These are phyloP conservation scores for Ilyonectria destructans DNA, from an alignment of 2,329 filamentous ascomycete genomes.

Conservation along the genomic window DNA sequence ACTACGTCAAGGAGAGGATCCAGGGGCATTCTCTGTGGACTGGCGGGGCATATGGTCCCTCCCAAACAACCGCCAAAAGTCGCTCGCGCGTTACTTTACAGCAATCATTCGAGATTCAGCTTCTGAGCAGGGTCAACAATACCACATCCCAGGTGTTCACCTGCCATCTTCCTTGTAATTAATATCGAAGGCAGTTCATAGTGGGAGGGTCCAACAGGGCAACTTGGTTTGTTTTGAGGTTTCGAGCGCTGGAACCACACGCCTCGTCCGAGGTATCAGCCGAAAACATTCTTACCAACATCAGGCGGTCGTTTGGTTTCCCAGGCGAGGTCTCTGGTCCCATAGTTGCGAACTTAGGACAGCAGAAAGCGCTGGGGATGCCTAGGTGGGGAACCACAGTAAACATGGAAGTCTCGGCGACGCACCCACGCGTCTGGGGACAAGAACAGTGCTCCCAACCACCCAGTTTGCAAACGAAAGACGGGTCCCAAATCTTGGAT, in stretches of 20 bases:
- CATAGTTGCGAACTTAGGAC: neutral
- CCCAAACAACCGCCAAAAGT: slow-evolving; percentile 18
- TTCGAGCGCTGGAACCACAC: neutral
- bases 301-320: slow-evolving; percentile 1
- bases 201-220: neutral
- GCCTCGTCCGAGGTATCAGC: neutral
- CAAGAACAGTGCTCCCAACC: neutral
- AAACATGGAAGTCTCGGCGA: slow-evolving; percentile 1
- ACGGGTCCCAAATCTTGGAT: neutral
- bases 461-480: neutral
- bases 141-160: slow-evolving; percentile 3
- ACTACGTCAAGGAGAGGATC: slow-evolving; percentile 16
- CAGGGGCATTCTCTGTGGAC: slow-evolving; percentile 22
- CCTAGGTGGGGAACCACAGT: neutral
- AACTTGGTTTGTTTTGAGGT: slow-evolving; percentile 7
- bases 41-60: slow-evolving; percentile 1
- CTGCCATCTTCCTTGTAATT: slow-evolving; percentile 10
- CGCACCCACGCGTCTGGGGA: neutral
- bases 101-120: slow-evolving; percentile 20
- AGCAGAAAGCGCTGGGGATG: neutral
- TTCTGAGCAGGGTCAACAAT: slow-evolving; percentile 4
- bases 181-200: neutral
- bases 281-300: neutral
- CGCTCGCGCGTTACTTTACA: slow-evolving; percentile 15
- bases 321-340: neutral